Percentiles rank a stretch among this genome's conserved stretches.
Evolutionary conservation across 768 basidiomycete genomes (phyloP).

Genomic region (Terana coerulea): DNA sequence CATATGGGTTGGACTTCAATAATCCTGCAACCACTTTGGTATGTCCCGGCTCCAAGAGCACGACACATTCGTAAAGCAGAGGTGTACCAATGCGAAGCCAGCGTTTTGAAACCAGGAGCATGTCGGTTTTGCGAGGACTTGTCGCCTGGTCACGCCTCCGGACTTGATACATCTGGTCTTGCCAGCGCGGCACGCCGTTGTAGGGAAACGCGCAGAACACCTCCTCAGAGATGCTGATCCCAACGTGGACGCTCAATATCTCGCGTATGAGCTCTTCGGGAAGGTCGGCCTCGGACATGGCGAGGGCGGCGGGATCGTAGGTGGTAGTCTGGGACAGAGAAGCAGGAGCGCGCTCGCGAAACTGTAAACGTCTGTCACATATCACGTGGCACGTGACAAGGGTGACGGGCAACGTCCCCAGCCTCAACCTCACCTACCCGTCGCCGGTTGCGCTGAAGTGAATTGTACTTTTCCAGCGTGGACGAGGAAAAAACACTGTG

Average conservation of each 20-base stretch:
- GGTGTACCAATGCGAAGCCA: slow-evolving; percentile 2
- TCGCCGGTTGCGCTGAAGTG: not conserved
- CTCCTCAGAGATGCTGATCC: not conserved
- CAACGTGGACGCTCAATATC: not conserved
- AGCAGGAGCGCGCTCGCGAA: not conserved
- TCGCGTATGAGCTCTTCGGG: not conserved
- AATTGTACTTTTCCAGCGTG: too few relatives aligned
- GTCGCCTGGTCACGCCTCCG: not conserved
- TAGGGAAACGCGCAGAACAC: not conserved
- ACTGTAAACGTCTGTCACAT: not conserved
- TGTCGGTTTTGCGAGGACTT: not conserved
- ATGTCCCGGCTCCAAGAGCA: not conserved
- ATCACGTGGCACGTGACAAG: not conserved
- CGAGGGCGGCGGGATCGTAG: too few relatives aligned
- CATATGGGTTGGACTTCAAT: too few relatives aligned
- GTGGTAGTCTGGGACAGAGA: not conserved
- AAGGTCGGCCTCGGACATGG: not conserved
- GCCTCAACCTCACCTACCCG: not conserved
- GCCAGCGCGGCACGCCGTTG: not conserved
- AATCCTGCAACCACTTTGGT: not conserved
- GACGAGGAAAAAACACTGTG: too few relatives aligned
- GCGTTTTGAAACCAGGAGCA: not conserved
- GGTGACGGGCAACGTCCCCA: not conserved
- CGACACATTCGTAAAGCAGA: not conserved
- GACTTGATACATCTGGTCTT: not conserved